Evolutionary conservation across 345 rosid genomes (phyloP).

Genomic region (Sonneratia caseolaris): DNA sequence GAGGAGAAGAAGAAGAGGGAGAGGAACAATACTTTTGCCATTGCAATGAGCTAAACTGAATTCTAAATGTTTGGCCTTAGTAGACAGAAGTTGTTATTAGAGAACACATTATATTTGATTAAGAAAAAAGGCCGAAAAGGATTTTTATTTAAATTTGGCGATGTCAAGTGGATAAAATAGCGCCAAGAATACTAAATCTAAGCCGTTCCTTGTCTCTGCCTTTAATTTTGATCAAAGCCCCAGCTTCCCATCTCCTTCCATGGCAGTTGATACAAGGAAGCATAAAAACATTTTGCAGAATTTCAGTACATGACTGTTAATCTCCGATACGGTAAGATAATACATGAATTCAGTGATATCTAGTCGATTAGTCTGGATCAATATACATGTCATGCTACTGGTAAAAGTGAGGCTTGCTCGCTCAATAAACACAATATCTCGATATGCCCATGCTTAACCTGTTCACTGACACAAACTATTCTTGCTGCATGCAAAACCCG

Average conservation of each 20-base stretch:
- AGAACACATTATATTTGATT: neutral
- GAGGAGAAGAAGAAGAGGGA: conserved; percentile 14
- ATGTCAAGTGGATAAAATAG: neutral
- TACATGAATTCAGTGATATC: too few relatives aligned
- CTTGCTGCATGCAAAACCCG: neutral
- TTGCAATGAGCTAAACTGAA: conserved; percentile 13
- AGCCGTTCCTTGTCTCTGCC: neutral
- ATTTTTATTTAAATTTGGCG: neutral
- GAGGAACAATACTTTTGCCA: conserved; percentile 21
- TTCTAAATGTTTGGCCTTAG: neutral
- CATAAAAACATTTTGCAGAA: neutral
- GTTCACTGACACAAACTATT: neutral
- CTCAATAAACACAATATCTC: too few relatives aligned
- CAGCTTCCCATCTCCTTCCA: neutral
- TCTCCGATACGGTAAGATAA: too few relatives aligned
- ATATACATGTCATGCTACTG: too few relatives aligned
- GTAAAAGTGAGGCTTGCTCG: too few relatives aligned
- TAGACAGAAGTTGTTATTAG: neutral
- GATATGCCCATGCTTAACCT: neutral
- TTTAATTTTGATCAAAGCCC: neutral
- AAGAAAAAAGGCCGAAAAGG: neutral
- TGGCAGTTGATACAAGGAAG: neutral
- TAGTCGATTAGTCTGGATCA: too few relatives aligned
- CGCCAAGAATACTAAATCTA: neutral
- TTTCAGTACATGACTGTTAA: too few relatives aligned